phyloP scores from a whole-genome alignment of 1,139 yeast genomes.

The Protomyces inundatus region DNA sequence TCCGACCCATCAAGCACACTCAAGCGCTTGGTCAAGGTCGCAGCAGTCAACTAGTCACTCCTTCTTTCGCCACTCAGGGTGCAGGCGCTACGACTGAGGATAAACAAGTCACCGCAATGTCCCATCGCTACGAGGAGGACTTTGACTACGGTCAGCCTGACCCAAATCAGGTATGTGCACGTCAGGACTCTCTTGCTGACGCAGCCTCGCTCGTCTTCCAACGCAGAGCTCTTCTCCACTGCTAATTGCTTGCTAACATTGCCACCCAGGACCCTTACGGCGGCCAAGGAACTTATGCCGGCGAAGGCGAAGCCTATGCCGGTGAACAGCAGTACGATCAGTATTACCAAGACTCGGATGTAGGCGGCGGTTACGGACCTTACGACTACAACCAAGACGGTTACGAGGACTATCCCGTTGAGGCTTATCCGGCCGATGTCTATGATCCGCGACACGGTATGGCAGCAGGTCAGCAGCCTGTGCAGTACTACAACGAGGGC shows the following conservation, averaged over 20 bases:
- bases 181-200: slow-evolving; percentile 32
- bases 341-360: slow-evolving; percentile 34
- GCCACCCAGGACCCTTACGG: neutral
- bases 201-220: slow-evolving; percentile 5
- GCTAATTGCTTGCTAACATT: neutral
- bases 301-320: slow-evolving; percentile 36
- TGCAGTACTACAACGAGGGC: slow-evolving; percentile 31
- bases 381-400: slow-evolving; percentile 28
- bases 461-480: slow-evolving; percentile 34
- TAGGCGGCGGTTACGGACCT: slow-evolving; percentile 22
- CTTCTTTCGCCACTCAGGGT: too few relatives aligned
- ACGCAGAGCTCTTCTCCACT: neutral
- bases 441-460: slow-evolving; percentile 33
- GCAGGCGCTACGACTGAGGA: too few relatives aligned
- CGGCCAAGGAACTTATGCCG: slow-evolving; percentile 16
- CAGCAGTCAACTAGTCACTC: too few relatives aligned
- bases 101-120: neutral
- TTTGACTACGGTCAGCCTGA: slow-evolving; percentile 32
- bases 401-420: slow-evolving; percentile 35
- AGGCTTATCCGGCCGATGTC: slow-evolving; percentile 39
- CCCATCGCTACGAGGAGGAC: slow-evolving; percentile 23
- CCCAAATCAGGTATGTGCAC: slow-evolving; percentile 36
- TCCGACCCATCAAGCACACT: too few relatives aligned
- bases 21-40: too few relatives aligned
- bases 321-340: slow-evolving; percentile 38